Conservation (phyloP, 768 basidiomycete genomes). For the Exidia glandulosa region DNA sequence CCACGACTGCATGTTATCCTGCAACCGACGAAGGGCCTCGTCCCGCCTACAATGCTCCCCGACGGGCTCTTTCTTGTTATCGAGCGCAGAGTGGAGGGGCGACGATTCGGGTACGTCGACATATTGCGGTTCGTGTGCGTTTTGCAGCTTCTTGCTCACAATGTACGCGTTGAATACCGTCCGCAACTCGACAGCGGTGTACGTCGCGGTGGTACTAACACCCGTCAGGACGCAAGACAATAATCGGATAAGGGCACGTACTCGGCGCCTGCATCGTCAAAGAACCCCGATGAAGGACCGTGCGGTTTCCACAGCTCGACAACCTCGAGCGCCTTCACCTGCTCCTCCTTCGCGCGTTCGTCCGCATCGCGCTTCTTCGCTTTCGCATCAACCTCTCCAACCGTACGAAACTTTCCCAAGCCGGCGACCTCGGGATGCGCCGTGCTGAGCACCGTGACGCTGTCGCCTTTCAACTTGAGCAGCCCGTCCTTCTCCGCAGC, state of each 20-base stretch:
- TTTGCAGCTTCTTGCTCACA: constrained; percentile 45
- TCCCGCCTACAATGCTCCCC: constrained; percentile 31
- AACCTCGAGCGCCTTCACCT: constrained; percentile 41
- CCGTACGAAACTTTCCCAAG: constrained; percentile 44
- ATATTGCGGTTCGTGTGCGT: constrained; percentile 53
- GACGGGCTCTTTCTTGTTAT: constrained; percentile 13
- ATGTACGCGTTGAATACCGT: constrained; percentile 54
- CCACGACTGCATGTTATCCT: constrained; percentile 68
- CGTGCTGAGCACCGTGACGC: constrained; percentile 35
- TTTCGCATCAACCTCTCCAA: constrained; percentile 55
- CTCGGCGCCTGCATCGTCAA: constrained; percentile 54
- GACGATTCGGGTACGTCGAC: constrained; percentile 50
- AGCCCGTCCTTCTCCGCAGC: constrained; percentile 61
- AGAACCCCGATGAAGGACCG: constrained; percentile 42
- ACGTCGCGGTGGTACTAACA: constrained; percentile 41
- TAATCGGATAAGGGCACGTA: too few species aligned
- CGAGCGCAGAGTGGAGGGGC: constrained; percentile 18
- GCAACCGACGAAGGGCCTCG: constrained; percentile 42
- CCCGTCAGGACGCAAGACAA: neutral
- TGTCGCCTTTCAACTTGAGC: constrained; percentile 47
- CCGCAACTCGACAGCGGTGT: constrained; percentile 46
- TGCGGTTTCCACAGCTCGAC: constrained; percentile 72
- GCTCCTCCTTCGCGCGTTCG: constrained; percentile 31
- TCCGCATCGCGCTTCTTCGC: constrained; percentile 49
- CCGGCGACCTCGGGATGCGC: constrained; percentile 44